A percentile compares a stretch with the other conserved stretches of the same genome.
Evolutionary conservation across 305 asterid species (phyloP).

Genomic region (Lippia alba): DNA sequence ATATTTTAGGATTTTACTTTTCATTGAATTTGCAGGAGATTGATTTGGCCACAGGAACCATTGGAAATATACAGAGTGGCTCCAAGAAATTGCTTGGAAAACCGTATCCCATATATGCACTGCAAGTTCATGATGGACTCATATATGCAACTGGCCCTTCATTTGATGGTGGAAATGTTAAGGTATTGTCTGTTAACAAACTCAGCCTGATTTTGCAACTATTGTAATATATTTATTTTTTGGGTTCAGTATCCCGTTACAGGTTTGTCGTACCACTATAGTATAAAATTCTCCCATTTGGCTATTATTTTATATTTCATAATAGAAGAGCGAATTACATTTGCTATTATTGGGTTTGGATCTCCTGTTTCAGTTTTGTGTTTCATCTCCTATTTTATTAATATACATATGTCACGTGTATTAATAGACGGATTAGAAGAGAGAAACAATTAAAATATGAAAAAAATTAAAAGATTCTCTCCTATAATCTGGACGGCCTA

Average conservation of each 20-base stretch:
- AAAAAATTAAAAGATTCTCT: too few species aligned
- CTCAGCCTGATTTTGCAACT: background rate
- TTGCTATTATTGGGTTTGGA: too few species aligned
- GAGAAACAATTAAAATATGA: too few species aligned
- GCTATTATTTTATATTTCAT: too few species aligned
- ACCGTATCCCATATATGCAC: slow-evolving; percentile 60
- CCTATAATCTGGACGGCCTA: too few species aligned
- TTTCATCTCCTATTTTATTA: too few species aligned
- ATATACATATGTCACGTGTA: too few species aligned
- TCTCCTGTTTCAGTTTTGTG: too few species aligned
- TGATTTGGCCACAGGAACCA: slow-evolving; percentile 74
- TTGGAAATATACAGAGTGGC: slow-evolving; percentile 68
- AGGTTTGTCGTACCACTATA: background rate
- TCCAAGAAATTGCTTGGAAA: slow-evolving; percentile 70
- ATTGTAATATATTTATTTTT: background rate
- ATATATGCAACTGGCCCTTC: slow-evolving; percentile 70
- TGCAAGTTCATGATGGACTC: slow-evolving; percentile 70
- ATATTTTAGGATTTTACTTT: background rate
- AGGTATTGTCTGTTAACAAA: slow-evolving; percentile 46
- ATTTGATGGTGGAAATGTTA: slow-evolving; percentile 67
- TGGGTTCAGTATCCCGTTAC: background rate
- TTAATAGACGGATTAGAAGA: too few species aligned
- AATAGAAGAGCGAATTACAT: too few species aligned
- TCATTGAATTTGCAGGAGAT: slow-evolving; percentile 53
- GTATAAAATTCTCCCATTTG: too few species aligned